These are phyloP conservation scores for Boletus rex-veris DNA, from an alignment of 768 basidiomycete genomes.

Conservation along the genomic window DNA sequence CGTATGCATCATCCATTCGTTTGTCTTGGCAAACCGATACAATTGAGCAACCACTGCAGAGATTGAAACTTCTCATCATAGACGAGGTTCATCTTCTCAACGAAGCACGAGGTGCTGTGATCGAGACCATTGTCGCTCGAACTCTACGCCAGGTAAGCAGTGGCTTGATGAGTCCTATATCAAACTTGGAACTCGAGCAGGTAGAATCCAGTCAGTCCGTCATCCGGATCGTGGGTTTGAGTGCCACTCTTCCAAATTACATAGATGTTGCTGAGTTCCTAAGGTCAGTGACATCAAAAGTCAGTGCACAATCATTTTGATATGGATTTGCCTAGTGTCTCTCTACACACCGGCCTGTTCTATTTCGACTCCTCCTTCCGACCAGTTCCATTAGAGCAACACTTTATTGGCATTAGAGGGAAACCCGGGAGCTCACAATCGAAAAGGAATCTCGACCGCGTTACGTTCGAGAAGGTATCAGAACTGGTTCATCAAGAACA, in stretches of 20 bases:
- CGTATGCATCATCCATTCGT: conserved; percentile 41
- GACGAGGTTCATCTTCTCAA: conserved; percentile 97
- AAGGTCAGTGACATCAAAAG: conserved; percentile 45
- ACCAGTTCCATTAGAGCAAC: conserved; percentile 94
- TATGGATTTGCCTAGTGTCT: conserved; percentile 57
- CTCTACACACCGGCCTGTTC: conserved; percentile 82
- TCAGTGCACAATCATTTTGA: background rate
- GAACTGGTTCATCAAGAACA: conserved; percentile 88
- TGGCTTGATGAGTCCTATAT: background rate
- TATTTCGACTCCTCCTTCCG: conserved; percentile 98
- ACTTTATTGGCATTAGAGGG: conserved; percentile 91
- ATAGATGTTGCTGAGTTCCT: conserved; percentile 94
- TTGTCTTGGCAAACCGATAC: background rate
- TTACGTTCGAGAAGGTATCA: conserved; percentile 87
- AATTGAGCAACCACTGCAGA: conserved; percentile 42
- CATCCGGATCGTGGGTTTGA: conserved; percentile 93
- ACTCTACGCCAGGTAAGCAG: conserved; percentile 78
- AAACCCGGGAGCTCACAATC: conserved; percentile 72
- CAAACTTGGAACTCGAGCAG: conserved; percentile 35
- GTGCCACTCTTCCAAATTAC: conserved; percentile 96
- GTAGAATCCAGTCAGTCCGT: conserved; percentile 96
- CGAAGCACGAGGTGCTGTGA: conserved; percentile 96
- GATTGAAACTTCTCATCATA: conserved; percentile 90
- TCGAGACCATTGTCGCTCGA: conserved; percentile 96
- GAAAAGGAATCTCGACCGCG: conserved; percentile 83